Percentiles rank a stretch among this genome's conserved stretches.
phyloP scores from a whole-genome alignment of 208 protist species.

The Herpetomonas muscarum region DNA sequence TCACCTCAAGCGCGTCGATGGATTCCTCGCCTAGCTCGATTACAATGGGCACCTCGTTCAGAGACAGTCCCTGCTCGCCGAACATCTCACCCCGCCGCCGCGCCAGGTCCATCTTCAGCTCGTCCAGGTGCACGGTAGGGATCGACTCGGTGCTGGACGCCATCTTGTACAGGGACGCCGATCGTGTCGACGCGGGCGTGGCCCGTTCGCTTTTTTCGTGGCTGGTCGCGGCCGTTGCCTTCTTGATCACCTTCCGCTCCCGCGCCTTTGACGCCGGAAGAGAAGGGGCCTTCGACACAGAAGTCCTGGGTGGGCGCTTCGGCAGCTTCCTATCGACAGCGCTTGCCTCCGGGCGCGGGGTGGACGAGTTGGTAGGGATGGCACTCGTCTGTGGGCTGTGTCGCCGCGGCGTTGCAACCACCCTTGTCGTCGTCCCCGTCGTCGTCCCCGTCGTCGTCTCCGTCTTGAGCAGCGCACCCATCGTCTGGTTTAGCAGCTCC shows the following conservation, averaged over 20 bases:
- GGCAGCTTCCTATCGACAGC: too few species aligned
- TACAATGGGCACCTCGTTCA: constrained; percentile 38
- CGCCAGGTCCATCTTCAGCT: constrained; percentile 50
- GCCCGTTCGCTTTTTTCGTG: neutral
- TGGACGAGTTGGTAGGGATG: too few species aligned
- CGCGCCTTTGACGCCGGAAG: too few species aligned
- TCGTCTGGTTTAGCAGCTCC: constrained; percentile 1
- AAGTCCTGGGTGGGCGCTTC: too few species aligned
- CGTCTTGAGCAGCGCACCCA: neutral
- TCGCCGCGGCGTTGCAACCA: neutral
- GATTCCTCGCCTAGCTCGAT: constrained; percentile 34
- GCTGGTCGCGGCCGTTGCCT: too few species aligned
- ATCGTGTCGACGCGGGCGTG: neutral
- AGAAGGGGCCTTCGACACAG: too few species aligned
- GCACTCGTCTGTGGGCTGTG: too few species aligned
- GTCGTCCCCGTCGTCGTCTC: too few species aligned
- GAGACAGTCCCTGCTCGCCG: constrained; percentile 17
- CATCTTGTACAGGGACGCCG: too few species aligned
- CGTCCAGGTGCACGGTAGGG: constrained; percentile 26
- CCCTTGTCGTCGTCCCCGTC: neutral
- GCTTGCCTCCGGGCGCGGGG: too few species aligned
- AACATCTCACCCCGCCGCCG: constrained; percentile 39
- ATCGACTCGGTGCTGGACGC: neutral
- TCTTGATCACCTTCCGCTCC: constrained; percentile 9
- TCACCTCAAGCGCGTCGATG: constrained; percentile 5